These are phyloP conservation scores for Sporothrix globosa DNA, from an alignment of 2,329 filamentous ascomycete genomes.

Conservation along the genomic window DNA sequence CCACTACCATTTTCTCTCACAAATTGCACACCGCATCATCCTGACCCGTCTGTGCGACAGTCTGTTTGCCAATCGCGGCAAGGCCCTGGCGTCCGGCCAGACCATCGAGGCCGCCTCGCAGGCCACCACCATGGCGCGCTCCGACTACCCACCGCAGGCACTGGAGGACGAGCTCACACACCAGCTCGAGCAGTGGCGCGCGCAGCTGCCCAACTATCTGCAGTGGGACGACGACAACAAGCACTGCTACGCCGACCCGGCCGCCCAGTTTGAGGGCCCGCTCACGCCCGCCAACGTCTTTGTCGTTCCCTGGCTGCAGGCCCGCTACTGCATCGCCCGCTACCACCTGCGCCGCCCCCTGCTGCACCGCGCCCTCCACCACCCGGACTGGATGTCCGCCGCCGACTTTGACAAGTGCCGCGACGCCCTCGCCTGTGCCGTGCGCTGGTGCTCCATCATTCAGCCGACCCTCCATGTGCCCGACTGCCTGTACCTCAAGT, in stretches of 20 bases:
- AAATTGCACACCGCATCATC: conserved; percentile 60
- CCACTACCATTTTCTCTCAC: conserved; percentile 61
- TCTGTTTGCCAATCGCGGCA: conserved; percentile 37
- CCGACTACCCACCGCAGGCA: conserved; percentile 51
- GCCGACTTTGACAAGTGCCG: conserved; percentile 36
- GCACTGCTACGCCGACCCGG: conserved; percentile 28
- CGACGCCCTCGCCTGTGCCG: conserved; percentile 32
- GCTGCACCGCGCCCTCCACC: conserved; percentile 36
- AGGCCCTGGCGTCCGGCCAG: conserved; percentile 32
- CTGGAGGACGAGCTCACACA: conserved; percentile 57
- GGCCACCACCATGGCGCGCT: conserved; percentile 31
- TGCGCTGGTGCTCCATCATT: conserved; percentile 35
- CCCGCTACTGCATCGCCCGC: conserved; percentile 36
- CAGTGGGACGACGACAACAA: conserved; percentile 34
- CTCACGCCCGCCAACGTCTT: conserved; percentile 29
- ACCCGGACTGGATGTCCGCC: conserved; percentile 35
- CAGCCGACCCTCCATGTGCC: conserved; percentile 26
- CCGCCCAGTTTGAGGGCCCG: neutral
- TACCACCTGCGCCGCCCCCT: conserved; percentile 37
- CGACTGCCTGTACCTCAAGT: conserved; percentile 35
- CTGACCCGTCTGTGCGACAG: conserved; percentile 57
- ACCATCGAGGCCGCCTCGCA: conserved; percentile 20
- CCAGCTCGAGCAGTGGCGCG: conserved; percentile 59
- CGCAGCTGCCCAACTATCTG: conserved; percentile 48
- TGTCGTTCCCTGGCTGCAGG: conserved; percentile 37